Conservation (phyloP, 352 stramenopile genomes). For the Phytophthora sansomeana region DNA sequence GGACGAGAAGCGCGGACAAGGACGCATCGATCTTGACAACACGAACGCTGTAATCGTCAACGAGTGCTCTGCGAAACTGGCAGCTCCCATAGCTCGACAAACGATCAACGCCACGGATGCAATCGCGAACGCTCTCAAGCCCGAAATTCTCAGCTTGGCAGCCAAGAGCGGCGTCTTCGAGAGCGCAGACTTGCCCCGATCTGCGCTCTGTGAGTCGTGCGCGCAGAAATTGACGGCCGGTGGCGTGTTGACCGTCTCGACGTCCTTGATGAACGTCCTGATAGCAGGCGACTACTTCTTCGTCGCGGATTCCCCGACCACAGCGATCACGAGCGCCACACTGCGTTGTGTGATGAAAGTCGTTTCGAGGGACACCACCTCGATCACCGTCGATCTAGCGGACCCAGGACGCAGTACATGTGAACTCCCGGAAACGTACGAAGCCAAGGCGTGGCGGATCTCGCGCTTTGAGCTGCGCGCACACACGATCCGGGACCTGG, state of each 20-base stretch:
- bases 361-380: constrained; percentile 8
- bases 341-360: constrained; percentile 65
- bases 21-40: constrained; percentile 51
- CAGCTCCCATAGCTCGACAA: constrained; percentile 52
- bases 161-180: constrained; percentile 42
- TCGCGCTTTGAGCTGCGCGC: constrained; percentile 74
- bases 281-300: constrained; percentile 57
- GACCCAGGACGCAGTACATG: constrained; percentile 42
- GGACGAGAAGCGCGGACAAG: constrained; percentile 55
- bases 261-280: constrained; percentile 32
- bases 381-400: constrained; percentile 36
- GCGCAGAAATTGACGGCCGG: constrained; percentile 57
- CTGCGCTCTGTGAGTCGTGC: constrained; percentile 57
- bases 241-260: constrained; percentile 53
- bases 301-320: constrained; percentile 58
- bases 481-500: constrained; percentile 60
- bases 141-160: constrained; percentile 54
- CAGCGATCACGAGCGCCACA: constrained; percentile 2
- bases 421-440: constrained; percentile 55
- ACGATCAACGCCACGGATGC: constrained; percentile 50
- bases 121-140: constrained; percentile 36
- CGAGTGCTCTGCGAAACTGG: constrained; percentile 57
- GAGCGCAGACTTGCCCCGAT: constrained; percentile 35
- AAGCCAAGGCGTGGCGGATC: constrained; percentile 60
- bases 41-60: constrained; percentile 37